phyloP scores from a whole-genome alignment of 2,329 filamentous ascomycete species.

The Neofusicoccum ribis region DNA sequence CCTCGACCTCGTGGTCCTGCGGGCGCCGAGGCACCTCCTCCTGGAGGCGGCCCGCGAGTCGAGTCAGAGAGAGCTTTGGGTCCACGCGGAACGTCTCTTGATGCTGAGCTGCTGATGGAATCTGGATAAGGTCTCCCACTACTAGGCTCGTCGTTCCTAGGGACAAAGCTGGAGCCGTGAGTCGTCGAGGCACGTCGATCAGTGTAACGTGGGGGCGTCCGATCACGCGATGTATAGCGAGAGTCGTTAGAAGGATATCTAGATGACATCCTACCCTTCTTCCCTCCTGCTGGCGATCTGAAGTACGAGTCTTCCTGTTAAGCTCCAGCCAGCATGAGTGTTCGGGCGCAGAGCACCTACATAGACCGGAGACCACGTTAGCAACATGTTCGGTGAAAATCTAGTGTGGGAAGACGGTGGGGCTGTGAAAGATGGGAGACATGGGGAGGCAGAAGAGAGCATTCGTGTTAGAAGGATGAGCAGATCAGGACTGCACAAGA shows the following conservation, averaged over 20 bases:
- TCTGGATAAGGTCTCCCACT: conserved; percentile 31
- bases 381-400: not conserved
- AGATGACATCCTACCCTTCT: conserved; percentile 25
- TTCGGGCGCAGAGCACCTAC: conserved; percentile 15
- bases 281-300: conserved; percentile 34
- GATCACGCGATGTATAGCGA: conserved; percentile 42
- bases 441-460: not conserved
- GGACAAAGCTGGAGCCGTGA: conserved; percentile 58
- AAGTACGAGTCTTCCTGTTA: conserved; percentile 25
- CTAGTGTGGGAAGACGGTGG: not conserved
- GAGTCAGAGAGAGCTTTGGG: conserved; percentile 77
- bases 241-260: conserved; percentile 19
- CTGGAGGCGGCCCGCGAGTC: conserved; percentile 39
- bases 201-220: conserved; percentile 57
- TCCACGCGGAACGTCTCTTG: conserved; percentile 71
- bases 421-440: not conserved
- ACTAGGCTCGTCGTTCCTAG: conserved; percentile 42
- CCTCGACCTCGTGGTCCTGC: conserved; percentile 63
- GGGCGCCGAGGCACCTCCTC: conserved; percentile 32
- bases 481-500: too few relatives aligned
- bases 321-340: conserved; percentile 10
- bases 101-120: conserved; percentile 28
- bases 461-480: too few relatives aligned
- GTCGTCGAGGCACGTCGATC: conserved; percentile 70
- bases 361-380: not conserved